These are phyloP conservation scores for Fusarium annulatum DNA, from an alignment of 2,329 filamentous ascomycete species.

Conservation along the genomic window DNA sequence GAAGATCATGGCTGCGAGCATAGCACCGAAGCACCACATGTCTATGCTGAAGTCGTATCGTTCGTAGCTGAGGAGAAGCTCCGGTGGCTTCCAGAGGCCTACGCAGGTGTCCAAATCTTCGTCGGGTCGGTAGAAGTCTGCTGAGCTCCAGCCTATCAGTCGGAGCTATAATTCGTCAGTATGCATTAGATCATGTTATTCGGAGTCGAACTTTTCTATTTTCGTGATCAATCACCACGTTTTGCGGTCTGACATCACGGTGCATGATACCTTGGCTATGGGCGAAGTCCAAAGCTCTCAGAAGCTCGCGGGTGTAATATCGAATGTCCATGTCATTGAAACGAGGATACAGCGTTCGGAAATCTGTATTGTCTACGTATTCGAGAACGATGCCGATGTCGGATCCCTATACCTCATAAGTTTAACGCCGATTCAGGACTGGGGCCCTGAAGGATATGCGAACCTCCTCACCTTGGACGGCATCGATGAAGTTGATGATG, in stretches of 20 bases:
- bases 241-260: constrained; percentile 14
- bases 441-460: fast-evolving
- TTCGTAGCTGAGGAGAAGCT: constrained; percentile 94
- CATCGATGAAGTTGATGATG: constrained; percentile 1
- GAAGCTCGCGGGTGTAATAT: constrained; percentile 11
- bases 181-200: fast-evolving
- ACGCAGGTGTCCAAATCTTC: background rate
- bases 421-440: too few species aligned
- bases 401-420: background rate
- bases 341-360: background rate
- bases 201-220: background rate
- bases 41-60: constrained; percentile 98
- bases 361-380: constrained; percentile 13
- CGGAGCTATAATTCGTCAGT: background rate
- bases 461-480: constrained; percentile 18
- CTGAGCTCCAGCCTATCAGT: constrained; percentile 21
- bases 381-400: constrained; percentile 18
- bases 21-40: constrained; percentile 98
- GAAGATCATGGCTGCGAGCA: constrained; percentile 99
- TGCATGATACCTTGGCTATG: constrained; percentile 12
- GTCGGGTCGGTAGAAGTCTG: background rate
- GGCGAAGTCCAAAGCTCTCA: constrained; percentile 12
- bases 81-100: constrained; percentile 72
- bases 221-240: constrained; percentile 14
- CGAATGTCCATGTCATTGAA: background rate